A percentile compares a stretch with the other conserved stretches of the same genome.
These are phyloP conservation scores for Luzula sylvatica DNA, from an alignment of 176 grass and related monocot species.

Conservation along the genomic window DNA sequence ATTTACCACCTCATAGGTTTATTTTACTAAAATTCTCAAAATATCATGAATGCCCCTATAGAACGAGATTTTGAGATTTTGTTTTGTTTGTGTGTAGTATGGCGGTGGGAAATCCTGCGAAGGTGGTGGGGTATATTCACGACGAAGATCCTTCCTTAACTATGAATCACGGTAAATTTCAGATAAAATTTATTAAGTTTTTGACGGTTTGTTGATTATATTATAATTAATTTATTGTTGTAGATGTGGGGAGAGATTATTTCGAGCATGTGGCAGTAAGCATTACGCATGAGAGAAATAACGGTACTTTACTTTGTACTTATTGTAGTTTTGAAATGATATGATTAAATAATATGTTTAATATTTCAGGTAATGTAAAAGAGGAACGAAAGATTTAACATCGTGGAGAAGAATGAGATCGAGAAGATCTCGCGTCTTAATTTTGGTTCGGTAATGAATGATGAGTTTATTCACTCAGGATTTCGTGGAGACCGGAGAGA, in stretches of 20 bases:
- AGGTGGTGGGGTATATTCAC: conserved; percentile 67
- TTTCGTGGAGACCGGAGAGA: too few species aligned
- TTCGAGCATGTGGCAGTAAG: conserved; percentile 71
- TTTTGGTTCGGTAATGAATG: too few species aligned
- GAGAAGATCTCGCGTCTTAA: too few species aligned
- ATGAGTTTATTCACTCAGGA: too few species aligned
- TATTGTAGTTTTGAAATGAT: background rate
- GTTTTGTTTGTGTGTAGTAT: conserved; percentile 50
- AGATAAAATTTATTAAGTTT: background rate
- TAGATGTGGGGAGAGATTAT: conserved; percentile 88
- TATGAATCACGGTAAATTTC: conserved; percentile 96
- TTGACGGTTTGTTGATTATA: conserved; percentile 1
- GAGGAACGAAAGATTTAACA: background rate
- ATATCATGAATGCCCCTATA: background rate
- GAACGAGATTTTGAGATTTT: conserved; percentile 8
- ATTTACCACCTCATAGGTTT: conserved; percentile 96
- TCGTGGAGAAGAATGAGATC: too few species aligned
- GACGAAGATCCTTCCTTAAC: conserved; percentile 93
- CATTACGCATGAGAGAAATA: conserved; percentile 29
- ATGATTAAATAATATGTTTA: background rate
- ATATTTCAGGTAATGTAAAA: conserved; percentile 16
- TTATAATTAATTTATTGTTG: background rate
- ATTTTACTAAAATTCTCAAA: background rate
- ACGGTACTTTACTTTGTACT: conserved; percentile 33
- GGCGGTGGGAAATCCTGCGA: conserved; percentile 96